Percentiles rank a stretch among this genome's conserved stretches.
phyloP scores from a whole-genome alignment of 257 asterid species.

The Przewalskia tangutica region DNA sequence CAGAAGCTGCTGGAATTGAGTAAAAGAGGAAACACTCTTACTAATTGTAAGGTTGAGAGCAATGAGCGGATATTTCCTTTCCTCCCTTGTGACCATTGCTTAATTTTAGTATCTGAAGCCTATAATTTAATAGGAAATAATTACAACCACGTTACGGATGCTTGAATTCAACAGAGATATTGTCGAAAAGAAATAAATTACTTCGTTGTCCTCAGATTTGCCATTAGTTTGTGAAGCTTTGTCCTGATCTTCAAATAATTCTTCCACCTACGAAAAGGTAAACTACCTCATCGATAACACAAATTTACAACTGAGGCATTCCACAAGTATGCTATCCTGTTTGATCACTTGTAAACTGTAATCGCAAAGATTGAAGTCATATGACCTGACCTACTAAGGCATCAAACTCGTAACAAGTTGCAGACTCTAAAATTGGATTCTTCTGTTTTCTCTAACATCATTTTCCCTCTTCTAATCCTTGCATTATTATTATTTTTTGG shows the following conservation, averaged over 20 bases:
- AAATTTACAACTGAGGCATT: neutral
- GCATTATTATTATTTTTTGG: neutral
- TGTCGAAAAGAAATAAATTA: slow-evolving; percentile 15
- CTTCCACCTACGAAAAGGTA: slow-evolving; percentile 56
- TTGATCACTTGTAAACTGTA: neutral
- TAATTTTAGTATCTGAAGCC: slow-evolving; percentile 72
- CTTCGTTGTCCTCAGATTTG: slow-evolving; percentile 41
- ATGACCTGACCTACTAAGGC: neutral
- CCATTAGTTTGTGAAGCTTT: slow-evolving; percentile 23
- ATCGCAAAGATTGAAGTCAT: neutral
- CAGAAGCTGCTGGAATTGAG: neutral
- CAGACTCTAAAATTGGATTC: neutral
- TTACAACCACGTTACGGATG: neutral
- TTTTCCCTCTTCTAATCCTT: neutral
- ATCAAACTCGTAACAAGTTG: neutral
- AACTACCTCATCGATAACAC: neutral
- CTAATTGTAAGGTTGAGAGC: slow-evolving; percentile 81
- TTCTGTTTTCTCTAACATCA: neutral
- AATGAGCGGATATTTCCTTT: slow-evolving; percentile 90
- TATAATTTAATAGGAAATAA: slow-evolving; percentile 6
- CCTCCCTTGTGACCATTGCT: slow-evolving; percentile 85
- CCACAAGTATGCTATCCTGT: neutral
- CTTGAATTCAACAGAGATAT: neutral
- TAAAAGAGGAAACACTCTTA: slow-evolving; percentile 23
- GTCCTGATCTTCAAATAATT: slow-evolving; percentile 34